These are phyloP conservation scores for Rhodotorula sp. DNA, from an alignment of 1,284 basidiomycete species.

Conservation along the genomic window DNA sequence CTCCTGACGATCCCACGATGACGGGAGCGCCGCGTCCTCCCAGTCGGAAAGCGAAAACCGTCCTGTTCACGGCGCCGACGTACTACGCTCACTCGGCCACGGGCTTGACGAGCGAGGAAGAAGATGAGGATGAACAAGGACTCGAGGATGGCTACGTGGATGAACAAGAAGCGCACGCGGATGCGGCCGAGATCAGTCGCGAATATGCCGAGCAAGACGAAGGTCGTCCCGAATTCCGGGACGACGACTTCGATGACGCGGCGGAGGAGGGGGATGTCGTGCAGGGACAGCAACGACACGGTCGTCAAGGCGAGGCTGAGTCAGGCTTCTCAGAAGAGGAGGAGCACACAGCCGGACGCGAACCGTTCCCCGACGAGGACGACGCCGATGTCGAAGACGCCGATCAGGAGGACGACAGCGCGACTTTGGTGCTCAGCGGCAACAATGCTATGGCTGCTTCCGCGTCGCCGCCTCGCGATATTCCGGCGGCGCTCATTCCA, in stretches of 20 bases:
- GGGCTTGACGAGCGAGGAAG: constrained; percentile 67
- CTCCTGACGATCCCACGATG: background rate
- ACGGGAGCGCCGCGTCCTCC: constrained; percentile 7
- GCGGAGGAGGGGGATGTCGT: constrained; percentile 34
- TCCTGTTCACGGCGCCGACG: constrained; percentile 54
- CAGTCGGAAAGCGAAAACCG: constrained; percentile 42
- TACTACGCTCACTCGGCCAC: constrained; percentile 55
- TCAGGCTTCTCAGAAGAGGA: no score
- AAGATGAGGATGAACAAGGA: constrained; percentile 40
- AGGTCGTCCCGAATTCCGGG: background rate
- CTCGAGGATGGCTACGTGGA: constrained; percentile 32
- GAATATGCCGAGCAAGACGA: constrained; percentile 42
- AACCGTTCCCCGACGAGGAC: background rate
- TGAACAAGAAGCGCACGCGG: constrained; percentile 9
- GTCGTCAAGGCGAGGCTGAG: no score
- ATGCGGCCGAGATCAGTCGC: constrained; percentile 31
- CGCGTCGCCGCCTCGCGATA: background rate
- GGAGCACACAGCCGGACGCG: no score
- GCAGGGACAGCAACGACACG: no score
- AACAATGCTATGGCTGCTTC: background rate
- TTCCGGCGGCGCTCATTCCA: background rate
- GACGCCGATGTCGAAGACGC: background rate
- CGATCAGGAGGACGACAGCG: background rate
- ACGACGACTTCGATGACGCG: background rate
- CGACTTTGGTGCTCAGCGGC: background rate